Evolutionary conservation across 495 filamentous ascomycete species (phyloP).

Genomic region (Lichina pygmaea): DNA sequence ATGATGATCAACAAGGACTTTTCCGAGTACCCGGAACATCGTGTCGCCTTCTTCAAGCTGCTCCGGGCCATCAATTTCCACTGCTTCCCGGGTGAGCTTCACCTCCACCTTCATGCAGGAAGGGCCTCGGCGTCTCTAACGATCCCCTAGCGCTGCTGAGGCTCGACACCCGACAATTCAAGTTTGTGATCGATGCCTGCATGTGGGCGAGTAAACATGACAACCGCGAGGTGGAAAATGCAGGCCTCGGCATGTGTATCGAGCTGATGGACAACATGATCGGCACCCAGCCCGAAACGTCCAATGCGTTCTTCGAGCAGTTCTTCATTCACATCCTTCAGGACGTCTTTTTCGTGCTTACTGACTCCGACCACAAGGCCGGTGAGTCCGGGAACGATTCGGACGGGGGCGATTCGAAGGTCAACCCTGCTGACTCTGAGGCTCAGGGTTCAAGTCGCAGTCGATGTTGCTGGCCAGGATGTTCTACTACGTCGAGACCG

Average conservation of each 20-base stretch:
- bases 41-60: conserved; percentile 94
- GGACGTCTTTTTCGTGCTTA: conserved; percentile 95
- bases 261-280: conserved; percentile 95
- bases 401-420: neutral
- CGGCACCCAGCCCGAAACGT: conserved; percentile 62
- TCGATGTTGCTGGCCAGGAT: conserved; percentile 79
- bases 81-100: conserved; percentile 46
- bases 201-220: conserved; percentile 99
- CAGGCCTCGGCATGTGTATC: conserved; percentile 95
- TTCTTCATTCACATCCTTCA: conserved; percentile 90
- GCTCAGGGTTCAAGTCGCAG: conserved; percentile 72
- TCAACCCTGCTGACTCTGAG: conserved; percentile 1
- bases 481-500: conserved; percentile 72
- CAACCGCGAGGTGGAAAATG: conserved; percentile 91
- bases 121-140: neutral
- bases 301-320: conserved; percentile 86
- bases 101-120: neutral
- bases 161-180: conserved; percentile 86
- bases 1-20: conserved; percentile 99
- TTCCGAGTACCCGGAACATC: conserved; percentile 93
- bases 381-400: conserved; percentile 17
- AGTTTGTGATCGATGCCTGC: conserved; percentile 97
- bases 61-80: conserved; percentile 85
- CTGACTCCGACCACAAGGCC: conserved; percentile 93
- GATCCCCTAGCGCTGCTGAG: conserved; percentile 43